Base-by-base conservation (phyloP, 1,284 basidiomycete species). In the Irpex sp. region DNA sequence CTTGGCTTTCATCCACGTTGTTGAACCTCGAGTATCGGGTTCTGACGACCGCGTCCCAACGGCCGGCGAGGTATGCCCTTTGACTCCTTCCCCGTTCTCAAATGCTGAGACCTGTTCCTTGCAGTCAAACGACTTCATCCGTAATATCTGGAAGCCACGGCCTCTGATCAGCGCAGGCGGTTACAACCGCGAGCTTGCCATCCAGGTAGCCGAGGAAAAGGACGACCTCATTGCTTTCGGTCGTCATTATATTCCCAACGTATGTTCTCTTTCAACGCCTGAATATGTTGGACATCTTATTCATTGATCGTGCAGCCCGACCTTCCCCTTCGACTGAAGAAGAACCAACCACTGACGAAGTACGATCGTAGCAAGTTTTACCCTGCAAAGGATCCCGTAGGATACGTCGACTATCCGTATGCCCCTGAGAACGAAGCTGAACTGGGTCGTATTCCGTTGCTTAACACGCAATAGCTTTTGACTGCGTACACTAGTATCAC, bases 1-100 rank as follows among this genome's bases (percentile, higher is more conserved):
- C 35, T 72, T 89, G 9, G 84, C 84, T 0, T 89, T 87, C 69
- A 66, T 89, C 19, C 84, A 85, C 70, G 71, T 77, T 39, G 73
- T 81, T 46, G 80, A 83, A 67, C 73, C 76, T 0, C 68, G 75
- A 15, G 69, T 75, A 6, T 0, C 55, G 39, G 5, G 70, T 65
- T 58, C 63, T 50, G 69, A 26, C 9, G 65, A 67, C 2, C 65
- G 66, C n/a, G 63, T 67, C 57, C 35, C 62, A 47, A 19, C 59
- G 21, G 64, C 62, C 56, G 63, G 61, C 37, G 64, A 65, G 60
- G 62, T 65, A 60, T 2, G 60, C 51, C 4, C 21, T 59, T n/a
- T n/a, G n/a, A n/a, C n/a, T n/a, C n/a, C 11, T 36, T 19, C 17
- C 21, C 15, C 31, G 31, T 17, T 46, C 17, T 36, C 31, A 13